Evolutionary conservation across 2,329 filamentous ascomycete species (phyloP).

Genomic region (Trichoderma afroharzianum): DNA sequence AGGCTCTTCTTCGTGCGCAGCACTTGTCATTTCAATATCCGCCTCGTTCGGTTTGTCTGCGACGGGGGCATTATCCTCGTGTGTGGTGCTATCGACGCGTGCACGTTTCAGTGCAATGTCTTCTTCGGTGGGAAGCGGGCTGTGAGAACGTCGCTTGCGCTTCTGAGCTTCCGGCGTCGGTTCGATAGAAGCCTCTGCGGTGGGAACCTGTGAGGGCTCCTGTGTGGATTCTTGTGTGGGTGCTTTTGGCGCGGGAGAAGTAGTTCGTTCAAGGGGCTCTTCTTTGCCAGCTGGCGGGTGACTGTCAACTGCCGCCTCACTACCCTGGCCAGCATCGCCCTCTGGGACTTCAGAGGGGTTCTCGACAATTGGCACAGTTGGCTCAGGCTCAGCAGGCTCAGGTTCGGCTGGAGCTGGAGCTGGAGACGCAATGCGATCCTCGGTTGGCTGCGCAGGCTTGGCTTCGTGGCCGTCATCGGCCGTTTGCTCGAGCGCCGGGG

Average conservation of each 20-base stretch:
- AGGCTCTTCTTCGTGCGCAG: neutral
- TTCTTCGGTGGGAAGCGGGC: slow-evolving; percentile 53
- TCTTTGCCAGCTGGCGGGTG: neutral
- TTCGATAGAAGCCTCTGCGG: neutral
- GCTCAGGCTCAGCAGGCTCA: slow-evolving; percentile 11
- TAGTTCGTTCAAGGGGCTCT: neutral
- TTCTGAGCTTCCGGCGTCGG: slow-evolving; percentile 50
- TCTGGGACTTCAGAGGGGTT: slow-evolving; percentile 1
- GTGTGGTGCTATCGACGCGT: slow-evolving; percentile 35
- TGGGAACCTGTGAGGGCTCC: neutral
- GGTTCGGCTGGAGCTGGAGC: slow-evolving; percentile 19
- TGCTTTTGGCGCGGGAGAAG: neutral
- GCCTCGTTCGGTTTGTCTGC: slow-evolving; percentile 16
- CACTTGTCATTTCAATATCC: neutral
- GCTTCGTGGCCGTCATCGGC: slow-evolving; percentile 16
- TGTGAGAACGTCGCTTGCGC: slow-evolving; percentile 64
- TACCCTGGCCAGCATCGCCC: slow-evolving; percentile 8
- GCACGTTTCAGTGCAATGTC: slow-evolving; percentile 54
- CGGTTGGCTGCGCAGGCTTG: slow-evolving; percentile 12
- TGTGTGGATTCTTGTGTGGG: slow-evolving; percentile 8
- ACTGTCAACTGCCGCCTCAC: slow-evolving; percentile 4
- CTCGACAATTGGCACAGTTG: neutral
- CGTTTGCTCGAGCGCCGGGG: slow-evolving; percentile 16
- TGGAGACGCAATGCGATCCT: slow-evolving; percentile 16
- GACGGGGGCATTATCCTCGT: slow-evolving; percentile 6